Evolutionary conservation across 1,284 basidiomycete species (phyloP), one percentile per base, ranked within the genome.

Genomic region (Ustilago cynodontis): DNA sequence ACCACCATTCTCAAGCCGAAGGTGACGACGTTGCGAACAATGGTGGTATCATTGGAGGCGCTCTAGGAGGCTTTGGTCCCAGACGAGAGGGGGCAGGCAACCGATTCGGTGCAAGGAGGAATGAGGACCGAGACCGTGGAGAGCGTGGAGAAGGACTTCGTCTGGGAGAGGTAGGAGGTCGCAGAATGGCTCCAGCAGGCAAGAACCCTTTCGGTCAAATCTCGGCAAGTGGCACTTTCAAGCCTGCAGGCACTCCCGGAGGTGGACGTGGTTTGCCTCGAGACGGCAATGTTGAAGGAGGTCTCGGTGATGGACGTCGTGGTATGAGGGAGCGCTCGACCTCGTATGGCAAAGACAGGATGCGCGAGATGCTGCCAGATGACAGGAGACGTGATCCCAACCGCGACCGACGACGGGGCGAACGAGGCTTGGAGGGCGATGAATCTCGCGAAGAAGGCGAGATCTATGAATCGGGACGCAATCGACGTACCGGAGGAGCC

Each of bases 191-290:
- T 16, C 77, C 75, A 22, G 72, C 80, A 8, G 81, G 81, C 50
- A 82, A 82, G 61, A 82, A 82, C 37, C 81, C 81, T 0, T 82
- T 82, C 43, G 81, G 81, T 10, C 81, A 82, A 54, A 66, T 82
- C 33, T 82, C 81, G 10, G 78, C 80, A 28, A 76, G 74, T 41
- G 81, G 81, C 24, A 78, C 81, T 18, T 82, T 82, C 75, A 71
- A 72, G 49, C 81, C 81, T 29, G 81, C 81, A 35, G 81, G 81
- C 47, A 81, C 54, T 9, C 57, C 61, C 14, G 68, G 58, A 50
- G 62, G 65, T 24, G 59, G 62, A 33, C 49, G 66, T 16, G 70
- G 63, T 14, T 45, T 56, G 33, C 68, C 68, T 28, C 56, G 75
- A 57, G 75, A 77, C 18, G 63, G 47, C 33, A 61, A 72, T 8